phyloP scores from a whole-genome alignment of 495 filamentous ascomycete genomes.

The Cercophora sp. region DNA sequence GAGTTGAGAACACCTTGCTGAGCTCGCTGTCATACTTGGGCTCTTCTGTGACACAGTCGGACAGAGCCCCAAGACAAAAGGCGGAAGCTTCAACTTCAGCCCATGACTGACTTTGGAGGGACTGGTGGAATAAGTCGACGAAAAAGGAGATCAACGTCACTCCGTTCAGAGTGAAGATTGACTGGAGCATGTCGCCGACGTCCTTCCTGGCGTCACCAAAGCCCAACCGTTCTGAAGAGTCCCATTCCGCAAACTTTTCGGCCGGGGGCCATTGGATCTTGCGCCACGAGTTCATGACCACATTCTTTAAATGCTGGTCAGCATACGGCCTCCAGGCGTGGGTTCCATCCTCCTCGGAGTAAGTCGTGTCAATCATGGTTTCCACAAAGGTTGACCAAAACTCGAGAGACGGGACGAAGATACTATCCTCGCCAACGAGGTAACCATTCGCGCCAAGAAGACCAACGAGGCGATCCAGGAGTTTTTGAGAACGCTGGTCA shows the following conservation, averaged over 20 bases:
- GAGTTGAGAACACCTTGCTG: conserved; percentile 62
- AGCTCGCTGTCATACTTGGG: conserved; percentile 62
- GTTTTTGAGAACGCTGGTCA: conserved; percentile 43
- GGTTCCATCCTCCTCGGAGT: conserved; percentile 24
- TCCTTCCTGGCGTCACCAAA: conserved; percentile 80
- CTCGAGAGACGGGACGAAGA: conserved; percentile 72
- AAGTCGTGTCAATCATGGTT: conserved; percentile 41
- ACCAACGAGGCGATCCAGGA: conserved; percentile 51
- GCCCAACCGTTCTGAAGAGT: conserved; percentile 62
- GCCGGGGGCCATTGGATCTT: conserved; percentile 60
- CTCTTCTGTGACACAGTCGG: conserved; percentile 70
- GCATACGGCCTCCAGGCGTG: conserved; percentile 17
- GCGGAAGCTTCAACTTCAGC: conserved; percentile 72
- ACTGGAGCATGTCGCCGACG: conserved; percentile 73
- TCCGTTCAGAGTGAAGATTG: conserved; percentile 68
- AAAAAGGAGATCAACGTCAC: conserved; percentile 66
- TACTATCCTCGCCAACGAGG: conserved; percentile 70
- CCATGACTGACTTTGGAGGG: conserved; percentile 62
- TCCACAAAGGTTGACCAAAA: conserved; percentile 78
- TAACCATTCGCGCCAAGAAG: conserved; percentile 69
- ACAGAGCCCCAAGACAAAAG: conserved; percentile 72
- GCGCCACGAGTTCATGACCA: conserved; percentile 55
- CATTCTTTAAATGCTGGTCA: conserved; percentile 47
- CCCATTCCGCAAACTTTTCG: conserved; percentile 57
- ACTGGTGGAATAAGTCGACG: conserved; percentile 56